Percentiles rank a stretch among this genome's conserved stretches.
Evolutionary conservation across 306 rosid species (phyloP).

Genomic region (Quercus mongolica): DNA sequence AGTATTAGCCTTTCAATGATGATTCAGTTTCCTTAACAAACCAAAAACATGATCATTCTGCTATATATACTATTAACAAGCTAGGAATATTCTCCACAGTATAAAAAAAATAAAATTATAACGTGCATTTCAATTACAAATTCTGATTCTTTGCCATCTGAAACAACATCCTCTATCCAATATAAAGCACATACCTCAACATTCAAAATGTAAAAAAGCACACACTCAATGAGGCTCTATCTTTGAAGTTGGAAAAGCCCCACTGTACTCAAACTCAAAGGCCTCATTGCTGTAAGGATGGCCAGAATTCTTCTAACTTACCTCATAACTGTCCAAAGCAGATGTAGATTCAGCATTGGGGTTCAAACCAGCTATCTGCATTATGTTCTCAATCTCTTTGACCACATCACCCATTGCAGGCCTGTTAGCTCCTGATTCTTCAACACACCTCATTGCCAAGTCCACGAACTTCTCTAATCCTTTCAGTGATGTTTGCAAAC

Average conservation of each 20-base stretch:
- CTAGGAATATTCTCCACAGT: neutral
- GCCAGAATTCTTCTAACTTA: neutral
- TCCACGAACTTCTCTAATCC: slow-evolving; percentile 35
- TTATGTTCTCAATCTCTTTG: slow-evolving; percentile 37
- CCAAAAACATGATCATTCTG: too few relatives aligned
- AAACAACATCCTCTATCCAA: neutral
- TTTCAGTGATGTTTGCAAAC: slow-evolving; percentile 10
- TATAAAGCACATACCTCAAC: neutral
- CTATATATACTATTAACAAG: neutral
- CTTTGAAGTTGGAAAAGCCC: slow-evolving; percentile 13
- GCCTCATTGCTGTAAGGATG: slow-evolving; percentile 7
- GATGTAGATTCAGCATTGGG: slow-evolving; percentile 17
- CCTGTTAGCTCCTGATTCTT: slow-evolving; percentile 26
- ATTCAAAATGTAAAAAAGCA: neutral
- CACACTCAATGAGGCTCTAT: slow-evolving; percentile 1
- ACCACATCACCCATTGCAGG: slow-evolving; percentile 47
- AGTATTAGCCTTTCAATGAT: too few relatives aligned
- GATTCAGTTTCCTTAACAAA: too few relatives aligned
- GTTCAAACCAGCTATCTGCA: slow-evolving; percentile 31
- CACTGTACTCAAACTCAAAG: slow-evolving; percentile 10
- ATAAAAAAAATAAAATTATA: neutral
- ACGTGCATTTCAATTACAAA: neutral
- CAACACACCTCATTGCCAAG: slow-evolving; percentile 39
- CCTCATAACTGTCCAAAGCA: slow-evolving; percentile 25
- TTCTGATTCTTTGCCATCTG: neutral